A percentile compares a stretch with the other conserved stretches of the same genome.
These are phyloP conservation scores for Epichloe bromicola DNA, from an alignment of 2,329 filamentous ascomycete genomes.

Conservation along the genomic window DNA sequence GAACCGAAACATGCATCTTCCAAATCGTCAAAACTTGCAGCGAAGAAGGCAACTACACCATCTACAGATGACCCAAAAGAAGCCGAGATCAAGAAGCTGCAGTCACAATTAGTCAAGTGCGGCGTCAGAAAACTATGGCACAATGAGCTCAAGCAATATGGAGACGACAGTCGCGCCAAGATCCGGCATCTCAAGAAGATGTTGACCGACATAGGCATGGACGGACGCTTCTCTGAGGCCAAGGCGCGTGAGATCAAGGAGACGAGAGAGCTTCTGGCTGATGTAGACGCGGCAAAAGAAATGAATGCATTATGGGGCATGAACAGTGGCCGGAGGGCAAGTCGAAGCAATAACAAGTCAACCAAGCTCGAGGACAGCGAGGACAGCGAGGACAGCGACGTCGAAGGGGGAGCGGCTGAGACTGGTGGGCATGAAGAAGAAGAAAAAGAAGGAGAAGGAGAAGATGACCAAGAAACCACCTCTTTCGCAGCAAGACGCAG, in stretches of 20 bases:
- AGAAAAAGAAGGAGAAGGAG: conserved; percentile 14
- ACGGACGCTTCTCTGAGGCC: conserved; percentile 72
- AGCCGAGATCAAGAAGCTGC: conserved; percentile 75
- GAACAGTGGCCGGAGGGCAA: conserved; percentile 26
- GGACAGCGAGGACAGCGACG: conserved; percentile 17
- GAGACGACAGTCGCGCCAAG: conserved; percentile 61
- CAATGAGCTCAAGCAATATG: conserved; percentile 65
- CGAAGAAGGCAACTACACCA: conserved; percentile 16
- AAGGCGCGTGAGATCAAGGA: conserved; percentile 83
- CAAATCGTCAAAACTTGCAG: conserved; percentile 16
- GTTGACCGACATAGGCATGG: conserved; percentile 76
- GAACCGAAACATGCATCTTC: conserved; percentile 19
- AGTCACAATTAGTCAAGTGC: conserved; percentile 78
- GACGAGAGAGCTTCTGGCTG: conserved; percentile 66
- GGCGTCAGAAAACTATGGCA: conserved; percentile 88
- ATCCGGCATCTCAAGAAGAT: conserved; percentile 68
- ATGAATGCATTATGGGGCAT: conserved; percentile 69
- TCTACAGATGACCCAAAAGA: conserved; percentile 45
- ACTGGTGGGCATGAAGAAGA: conserved; percentile 11
- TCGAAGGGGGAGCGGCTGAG: conserved; percentile 6
- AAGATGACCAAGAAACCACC: conserved; percentile 17
- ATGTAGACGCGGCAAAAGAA: conserved; percentile 73
- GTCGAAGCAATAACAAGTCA: conserved; percentile 22
- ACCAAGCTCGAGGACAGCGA: conserved; percentile 20
- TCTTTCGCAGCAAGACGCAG: conserved; percentile 32